phyloP scores from a whole-genome alignment of 169 alveolate species.

The Plasmodium adleri region DNA sequence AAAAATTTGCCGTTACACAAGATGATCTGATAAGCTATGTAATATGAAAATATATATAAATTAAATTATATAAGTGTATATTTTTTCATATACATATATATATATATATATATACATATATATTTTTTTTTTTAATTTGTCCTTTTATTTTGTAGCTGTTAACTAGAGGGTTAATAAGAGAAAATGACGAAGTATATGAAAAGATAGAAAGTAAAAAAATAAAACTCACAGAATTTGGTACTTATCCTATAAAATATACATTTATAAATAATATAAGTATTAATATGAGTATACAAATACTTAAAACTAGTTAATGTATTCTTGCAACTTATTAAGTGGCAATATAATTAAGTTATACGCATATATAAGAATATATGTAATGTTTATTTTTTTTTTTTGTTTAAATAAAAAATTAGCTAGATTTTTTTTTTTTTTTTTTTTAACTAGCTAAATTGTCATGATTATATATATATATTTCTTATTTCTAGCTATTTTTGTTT shows the following conservation, averaged over 20 bases:
- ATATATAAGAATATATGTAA: neutral
- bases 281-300: slow-evolving; percentile 34
- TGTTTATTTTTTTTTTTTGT: neutral
- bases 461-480: no score
- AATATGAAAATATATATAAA: slow-evolving; percentile 1
- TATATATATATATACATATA: neutral
- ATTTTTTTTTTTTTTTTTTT: slow-evolving; percentile 11
- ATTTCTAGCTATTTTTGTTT: neutral
- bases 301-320: slow-evolving; percentile 9
- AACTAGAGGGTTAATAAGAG: slow-evolving; percentile 62
- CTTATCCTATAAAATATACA: slow-evolving; percentile 58
- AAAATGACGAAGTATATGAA: slow-evolving; percentile 62
- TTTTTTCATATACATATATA: slow-evolving; percentile 8
- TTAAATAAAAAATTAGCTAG: slow-evolving; percentile 25
- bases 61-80: neutral
- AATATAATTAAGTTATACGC: neutral
- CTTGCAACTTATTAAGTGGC: no score
- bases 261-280: slow-evolving; percentile 57
- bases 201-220: slow-evolving; percentile 73
- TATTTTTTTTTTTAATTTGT: neutral
- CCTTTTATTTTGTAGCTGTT: slow-evolving; percentile 28
- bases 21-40: slow-evolving; percentile 64
- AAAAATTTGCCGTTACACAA: slow-evolving; percentile 52
- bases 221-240: slow-evolving; percentile 52
- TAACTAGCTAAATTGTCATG: slow-evolving; percentile 5